Evolutionary conservation across 1,284 basidiomycete genomes (phyloP).

Genomic region (Pseudozyma sp.): DNA sequence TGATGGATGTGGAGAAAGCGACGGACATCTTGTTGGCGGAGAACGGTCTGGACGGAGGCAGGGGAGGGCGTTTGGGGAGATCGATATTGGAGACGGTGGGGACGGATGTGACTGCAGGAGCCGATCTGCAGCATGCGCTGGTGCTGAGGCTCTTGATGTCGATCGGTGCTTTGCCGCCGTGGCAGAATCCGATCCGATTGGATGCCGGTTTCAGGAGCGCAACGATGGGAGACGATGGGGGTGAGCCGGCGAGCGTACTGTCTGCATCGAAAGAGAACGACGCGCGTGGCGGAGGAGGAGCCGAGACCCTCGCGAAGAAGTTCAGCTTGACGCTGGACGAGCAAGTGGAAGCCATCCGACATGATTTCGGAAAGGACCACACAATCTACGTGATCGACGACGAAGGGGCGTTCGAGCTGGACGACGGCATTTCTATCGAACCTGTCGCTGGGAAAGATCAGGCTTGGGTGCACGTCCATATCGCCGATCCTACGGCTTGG

Average conservation of each 20-base stretch:
- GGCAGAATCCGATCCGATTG: conserved; percentile 53
- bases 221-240: conserved; percentile 14
- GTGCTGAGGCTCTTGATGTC: conserved; percentile 47
- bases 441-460: conserved; percentile 61
- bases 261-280: neutral
- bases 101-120: conserved; percentile 20
- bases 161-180: conserved; percentile 52
- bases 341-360: conserved; percentile 51
- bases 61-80: conserved; percentile 2
- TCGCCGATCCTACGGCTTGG: conserved; percentile 89
- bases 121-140: conserved; percentile 53
- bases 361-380: conserved; percentile 81
- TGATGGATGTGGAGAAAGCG: conserved; percentile 17
- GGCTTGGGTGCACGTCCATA: conserved; percentile 88
- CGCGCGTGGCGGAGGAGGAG: neutral
- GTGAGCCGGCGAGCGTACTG: conserved; percentile 15
- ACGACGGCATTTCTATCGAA: conserved; percentile 87
- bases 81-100: conserved; percentile 30
- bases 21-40: conserved; percentile 10
- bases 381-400: conserved; percentile 93
- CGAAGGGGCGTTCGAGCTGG: conserved; percentile 82
- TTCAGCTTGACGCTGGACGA: conserved; percentile 28
- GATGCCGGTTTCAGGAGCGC: conserved; percentile 41
- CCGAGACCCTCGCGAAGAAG: conserved; percentile 10
- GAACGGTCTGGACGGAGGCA: neutral